Evolutionary conservation across 192 early-diverging fungal genomes (phyloP), one percentile per base, ranked within the genome.

Genomic region (Coemansia sp.): DNA sequence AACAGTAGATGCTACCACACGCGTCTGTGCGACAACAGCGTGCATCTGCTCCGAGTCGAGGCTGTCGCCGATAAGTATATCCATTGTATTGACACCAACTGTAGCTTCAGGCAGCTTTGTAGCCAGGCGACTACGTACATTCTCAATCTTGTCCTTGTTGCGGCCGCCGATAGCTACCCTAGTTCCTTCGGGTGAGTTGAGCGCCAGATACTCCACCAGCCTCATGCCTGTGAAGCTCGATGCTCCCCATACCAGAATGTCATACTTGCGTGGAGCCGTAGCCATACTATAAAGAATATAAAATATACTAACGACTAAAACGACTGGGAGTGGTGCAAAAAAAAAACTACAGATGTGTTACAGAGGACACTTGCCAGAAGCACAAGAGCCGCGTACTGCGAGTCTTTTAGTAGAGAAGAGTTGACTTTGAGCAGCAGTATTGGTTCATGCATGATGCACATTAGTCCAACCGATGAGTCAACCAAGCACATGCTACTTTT

Each of bases 121-220:
- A 6, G 82, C 80, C 19, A 94, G 65, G 9, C 61, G 70, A 7
- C 76, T 60, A 21, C 70, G 81, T 7, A 88, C 83, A 19, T 75
- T 71, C 49, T 88, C 83, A 3, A 96, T 83, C 72, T 92, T 93
- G 58, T 50, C 31, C 58, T 73, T 23, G 63, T 71, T 88, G 47
- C 94, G 87, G 16, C 94, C 94, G 23, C 90, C 92, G 28, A 96
- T 83, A 6, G 94, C 93, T 68, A 93, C 84, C 54, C 73, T 81
- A 5, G 89, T 71, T 27, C 73, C 74, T 27, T 58, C 22, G 5
- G 83, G 83, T 7, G 82, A 70, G 30, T 83, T 82, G 9, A 66
- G 58, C 14, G 72, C 72, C 63, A 83, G 69, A 47, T 93, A 90
- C 73, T 92, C 89, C 31, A 84, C 87, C 22, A 89, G 85, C 25